Conservation (phyloP, 768 basidiomycete genomes). For the Cystobasidium tubakii region DNA sequence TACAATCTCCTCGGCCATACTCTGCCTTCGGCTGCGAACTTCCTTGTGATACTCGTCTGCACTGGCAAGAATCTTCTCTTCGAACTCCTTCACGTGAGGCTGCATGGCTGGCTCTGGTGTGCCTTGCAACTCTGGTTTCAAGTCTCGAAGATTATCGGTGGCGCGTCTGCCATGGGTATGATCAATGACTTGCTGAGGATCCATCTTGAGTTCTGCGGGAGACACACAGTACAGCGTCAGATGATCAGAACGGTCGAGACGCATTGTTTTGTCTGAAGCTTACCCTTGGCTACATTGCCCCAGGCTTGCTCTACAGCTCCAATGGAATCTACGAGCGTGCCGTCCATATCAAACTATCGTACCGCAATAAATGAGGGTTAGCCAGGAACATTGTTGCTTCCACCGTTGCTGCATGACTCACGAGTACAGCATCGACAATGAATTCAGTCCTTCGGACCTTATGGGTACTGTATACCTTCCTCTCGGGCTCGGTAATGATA, state of each 20-base stretch:
- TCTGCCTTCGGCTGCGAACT: conserved; percentile 51
- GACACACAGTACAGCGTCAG: not conserved
- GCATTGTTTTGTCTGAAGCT: not conserved
- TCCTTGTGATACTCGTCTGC: conserved; percentile 60
- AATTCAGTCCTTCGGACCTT: conserved; percentile 30
- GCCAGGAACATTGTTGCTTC: not conserved
- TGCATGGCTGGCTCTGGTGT: conserved; percentile 43
- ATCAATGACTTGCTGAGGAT: conserved; percentile 63
- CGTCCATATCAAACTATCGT: conserved; percentile 59
- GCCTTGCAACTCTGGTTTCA: conserved; percentile 47
- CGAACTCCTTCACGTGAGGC: conserved; percentile 53
- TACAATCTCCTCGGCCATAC: conserved; percentile 48
- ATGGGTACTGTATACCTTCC: conserved; percentile 31
- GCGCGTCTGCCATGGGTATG: conserved; percentile 75
- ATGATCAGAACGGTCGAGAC: not conserved
- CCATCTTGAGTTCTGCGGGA: conserved; percentile 61
- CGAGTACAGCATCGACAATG: conserved; percentile 61
- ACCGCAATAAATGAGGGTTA: not conserved
- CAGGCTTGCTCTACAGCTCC: conserved; percentile 64
- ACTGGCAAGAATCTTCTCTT: conserved; percentile 62
- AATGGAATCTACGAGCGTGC: conserved; percentile 67
- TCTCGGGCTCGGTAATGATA: conserved; percentile 6
- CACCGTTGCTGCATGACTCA: conserved; percentile 42
- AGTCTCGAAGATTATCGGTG: conserved; percentile 61
- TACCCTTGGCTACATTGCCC: conserved; percentile 64